These are phyloP conservation scores for Leishmania major DNA, from an alignment of 208 protist genomes.

Conservation along the genomic window DNA sequence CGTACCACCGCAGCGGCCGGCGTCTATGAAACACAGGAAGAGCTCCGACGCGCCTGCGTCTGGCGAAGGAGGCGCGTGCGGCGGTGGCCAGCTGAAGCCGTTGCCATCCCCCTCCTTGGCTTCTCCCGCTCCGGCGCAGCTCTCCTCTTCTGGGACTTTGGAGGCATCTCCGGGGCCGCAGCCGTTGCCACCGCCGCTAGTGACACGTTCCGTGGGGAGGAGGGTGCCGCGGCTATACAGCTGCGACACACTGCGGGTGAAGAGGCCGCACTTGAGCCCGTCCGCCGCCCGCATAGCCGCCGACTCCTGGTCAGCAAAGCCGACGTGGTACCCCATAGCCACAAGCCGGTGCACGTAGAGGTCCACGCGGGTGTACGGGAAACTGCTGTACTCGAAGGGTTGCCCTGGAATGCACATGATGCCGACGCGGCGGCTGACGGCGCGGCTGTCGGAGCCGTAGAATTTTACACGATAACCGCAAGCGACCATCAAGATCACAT, in stretches of 20 bases:
- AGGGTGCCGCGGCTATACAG: constrained; percentile 85
- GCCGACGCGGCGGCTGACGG: constrained; percentile 80
- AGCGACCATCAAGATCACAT: constrained; percentile 83
- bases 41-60: constrained; percentile 55
- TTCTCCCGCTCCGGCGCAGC: constrained; percentile 15
- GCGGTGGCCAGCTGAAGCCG: not conserved
- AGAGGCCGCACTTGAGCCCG: constrained; percentile 67
- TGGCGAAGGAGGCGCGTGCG: not conserved
- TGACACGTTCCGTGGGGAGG: constrained; percentile 71
- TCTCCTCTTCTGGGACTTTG: constrained; percentile 8
- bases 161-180: not conserved
- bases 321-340: constrained; percentile 91
- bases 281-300: constrained; percentile 79
- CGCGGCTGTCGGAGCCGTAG: constrained; percentile 84
- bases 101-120: constrained; percentile 25
- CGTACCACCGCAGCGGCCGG: not conserved
- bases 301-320: constrained; percentile 87
- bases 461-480: constrained; percentile 89
- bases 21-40: constrained; percentile 66
- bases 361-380: constrained; percentile 77
- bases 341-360: constrained; percentile 86
- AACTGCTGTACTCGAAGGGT: constrained; percentile 86
- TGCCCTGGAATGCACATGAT: constrained; percentile 84
- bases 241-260: constrained; percentile 71
- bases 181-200: constrained; percentile 30